Conservation (phyloP, 1,139 yeast species). For the Yamadazyma triangularis region DNA sequence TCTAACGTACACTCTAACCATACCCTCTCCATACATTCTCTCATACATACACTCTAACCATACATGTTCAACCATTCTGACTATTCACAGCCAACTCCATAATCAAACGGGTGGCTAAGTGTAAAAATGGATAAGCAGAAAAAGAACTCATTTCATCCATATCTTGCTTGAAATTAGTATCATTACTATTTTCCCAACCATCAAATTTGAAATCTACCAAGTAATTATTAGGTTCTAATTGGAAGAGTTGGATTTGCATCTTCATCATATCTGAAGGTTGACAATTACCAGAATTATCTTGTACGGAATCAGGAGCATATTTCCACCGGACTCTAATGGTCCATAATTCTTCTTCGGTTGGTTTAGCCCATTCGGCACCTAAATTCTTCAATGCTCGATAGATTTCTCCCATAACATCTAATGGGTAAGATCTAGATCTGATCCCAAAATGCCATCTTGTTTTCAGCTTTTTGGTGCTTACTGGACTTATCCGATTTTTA, state of each 20-base stretch:
- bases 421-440: slow-evolving; percentile 90
- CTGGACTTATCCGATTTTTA: slow-evolving; percentile 61
- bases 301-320: slow-evolving; percentile 51
- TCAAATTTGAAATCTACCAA: slow-evolving; percentile 96
- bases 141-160: slow-evolving; percentile 77
- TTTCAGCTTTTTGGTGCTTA: slow-evolving; percentile 77
- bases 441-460: slow-evolving; percentile 99
- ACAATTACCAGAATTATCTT: slow-evolving; percentile 13
- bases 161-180: slow-evolving; percentile 24
- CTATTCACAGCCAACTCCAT: slow-evolving; percentile 94
- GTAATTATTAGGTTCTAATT: slow-evolving; percentile 91
- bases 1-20: too few species aligned
- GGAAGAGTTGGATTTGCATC: slow-evolving; percentile 95
- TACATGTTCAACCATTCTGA: slow-evolving; percentile 38
- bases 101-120: slow-evolving; percentile 84
- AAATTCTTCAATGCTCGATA: slow-evolving; percentile 88
- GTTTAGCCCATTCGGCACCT: slow-evolving; percentile 97
- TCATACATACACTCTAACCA: too few species aligned
- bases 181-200: slow-evolving; percentile 71
- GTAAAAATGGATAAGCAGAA: slow-evolving; percentile 92
- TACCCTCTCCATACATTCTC: too few species aligned
- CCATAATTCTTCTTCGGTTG: slow-evolving; percentile 92
- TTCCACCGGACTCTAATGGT: slow-evolving; percentile 96
- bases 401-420: slow-evolving; percentile 98
- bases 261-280: slow-evolving; percentile 57